Evolutionary conservation across 1,284 basidiomycete species (phyloP), one percentile per base, ranked within the genome.

Genomic region (Moesziomyces sp.): DNA sequence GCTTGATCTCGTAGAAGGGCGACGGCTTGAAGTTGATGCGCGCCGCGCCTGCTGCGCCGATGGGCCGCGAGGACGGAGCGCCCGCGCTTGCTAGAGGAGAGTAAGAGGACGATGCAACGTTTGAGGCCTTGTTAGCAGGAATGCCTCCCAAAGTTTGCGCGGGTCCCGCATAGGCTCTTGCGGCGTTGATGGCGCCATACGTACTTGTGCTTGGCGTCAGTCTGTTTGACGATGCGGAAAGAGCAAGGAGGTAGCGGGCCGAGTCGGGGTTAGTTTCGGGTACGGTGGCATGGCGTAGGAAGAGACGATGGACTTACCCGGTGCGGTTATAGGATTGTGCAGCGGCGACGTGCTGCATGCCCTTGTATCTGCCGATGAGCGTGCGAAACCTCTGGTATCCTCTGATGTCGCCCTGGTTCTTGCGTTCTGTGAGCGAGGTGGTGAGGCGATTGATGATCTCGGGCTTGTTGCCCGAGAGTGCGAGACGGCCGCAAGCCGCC

Each of bases 1-100:
- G 66, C 46, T 67, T 63, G 55, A 77, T 62, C 52, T 81, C 75
- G 56, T 71, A 81, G 50, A 81, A 81, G 0, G 80, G 80, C 5
- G 80, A 81, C 6, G 76, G 55, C 28, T 68, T 68, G 46, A 81
- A 81, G 52, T 71, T 68, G 61, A 68, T 63, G 46, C 58, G 65
- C 19, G 49, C 45, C 7, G 61, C 14, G 18, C 60, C 68, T 52
- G 61, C 60, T 13, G 54, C 42, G 18, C 58, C 61, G 14, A 70
- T 28, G 16, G 52, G 59, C 7, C 52, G 46, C 3, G 58, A 56
- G 11, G 52, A 50, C 13, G 47, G 44, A 42, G 55, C 18, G 23
- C 52, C 35, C 45, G 60, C 47, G 21, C 64, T 13, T 16, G 43
- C 57, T 43, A 56, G 26, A 61, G 56, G 50, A 52, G 63, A 56